Percentiles rank a stretch among this genome's conserved stretches.
Evolutionary conservation across 2,329 filamentous ascomycete species (phyloP).

Genomic region (Cephalotrichum gorgonifer): DNA sequence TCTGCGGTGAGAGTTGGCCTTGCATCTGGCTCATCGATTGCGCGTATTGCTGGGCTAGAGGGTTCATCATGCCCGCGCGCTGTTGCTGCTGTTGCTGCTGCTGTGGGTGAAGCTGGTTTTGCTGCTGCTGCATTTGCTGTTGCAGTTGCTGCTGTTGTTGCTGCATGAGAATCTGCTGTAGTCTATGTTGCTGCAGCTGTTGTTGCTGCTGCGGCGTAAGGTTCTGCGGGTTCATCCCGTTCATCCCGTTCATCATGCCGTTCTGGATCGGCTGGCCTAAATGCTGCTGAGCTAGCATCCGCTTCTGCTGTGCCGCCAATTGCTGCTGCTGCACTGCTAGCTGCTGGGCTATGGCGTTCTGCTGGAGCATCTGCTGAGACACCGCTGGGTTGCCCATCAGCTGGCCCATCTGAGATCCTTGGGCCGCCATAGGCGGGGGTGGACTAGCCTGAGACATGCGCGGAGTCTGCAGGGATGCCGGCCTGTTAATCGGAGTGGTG

Average conservation of each 20-base stretch:
- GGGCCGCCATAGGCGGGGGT: constrained; percentile 47
- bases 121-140: constrained; percentile 24
- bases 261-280: constrained; percentile 26
- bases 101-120: constrained; percentile 22
- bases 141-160: constrained; percentile 14
- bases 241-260: constrained; percentile 20
- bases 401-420: constrained; percentile 41
- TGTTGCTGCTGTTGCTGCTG: constrained; percentile 17
- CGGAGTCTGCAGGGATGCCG: constrained; percentile 44
- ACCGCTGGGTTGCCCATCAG: constrained; percentile 40
- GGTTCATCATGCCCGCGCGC: constrained; percentile 8
- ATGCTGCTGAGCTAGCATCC: constrained; percentile 27
- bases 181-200: constrained; percentile 14
- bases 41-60: constrained; percentile 31
- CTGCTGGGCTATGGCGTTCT: constrained; percentile 30
- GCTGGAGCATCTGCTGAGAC: constrained; percentile 24
- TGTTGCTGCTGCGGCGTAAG: constrained; percentile 26
- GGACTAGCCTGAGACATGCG: constrained; percentile 55
- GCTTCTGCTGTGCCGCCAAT: constrained; percentile 31
- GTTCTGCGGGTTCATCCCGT: constrained; percentile 21
- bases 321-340: constrained; percentile 38
- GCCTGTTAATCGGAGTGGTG: constrained; percentile 45
- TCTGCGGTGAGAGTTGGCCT: constrained; percentile 24
- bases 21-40: constrained; percentile 32
- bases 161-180: constrained; percentile 5